phyloP scores from a whole-genome alignment of 495 filamentous ascomycete species.

The Penicillium macrosclerotiorum region DNA sequence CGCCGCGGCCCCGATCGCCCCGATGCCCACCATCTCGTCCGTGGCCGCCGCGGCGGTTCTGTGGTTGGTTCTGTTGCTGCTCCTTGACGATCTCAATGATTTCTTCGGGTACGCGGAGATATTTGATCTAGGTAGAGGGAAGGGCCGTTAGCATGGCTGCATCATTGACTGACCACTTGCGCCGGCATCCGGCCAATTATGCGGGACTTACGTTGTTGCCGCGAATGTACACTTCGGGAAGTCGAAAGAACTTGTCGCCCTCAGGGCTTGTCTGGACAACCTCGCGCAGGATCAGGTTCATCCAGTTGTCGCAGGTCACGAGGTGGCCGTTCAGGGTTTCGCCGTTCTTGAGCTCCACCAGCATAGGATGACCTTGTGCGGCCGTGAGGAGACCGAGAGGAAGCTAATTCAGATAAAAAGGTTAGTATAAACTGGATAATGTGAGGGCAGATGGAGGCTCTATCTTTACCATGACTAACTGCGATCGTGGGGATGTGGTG shows the following conservation, averaged over 20 bases:
- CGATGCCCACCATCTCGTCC: slow-evolving; percentile 60
- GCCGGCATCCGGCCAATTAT: too few relatives aligned
- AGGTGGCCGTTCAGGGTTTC: slow-evolving; percentile 96
- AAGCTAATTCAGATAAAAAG: slow-evolving; percentile 52
- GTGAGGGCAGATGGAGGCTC: background rate
- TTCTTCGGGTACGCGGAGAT: slow-evolving; percentile 91
- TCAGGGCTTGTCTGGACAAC: slow-evolving; percentile 97
- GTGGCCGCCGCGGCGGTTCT: slow-evolving; percentile 65
- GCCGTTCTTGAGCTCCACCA: slow-evolving; percentile 98
- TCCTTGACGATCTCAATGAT: slow-evolving; percentile 93
- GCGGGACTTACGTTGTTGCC: slow-evolving; percentile 85
- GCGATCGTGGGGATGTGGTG: slow-evolving; percentile 17
- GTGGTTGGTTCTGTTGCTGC: slow-evolving; percentile 68
- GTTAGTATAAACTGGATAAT: slow-evolving; percentile 5
- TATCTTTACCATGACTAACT: slow-evolving; percentile 27
- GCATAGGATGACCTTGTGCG: slow-evolving; percentile 97
- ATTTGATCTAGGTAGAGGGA: slow-evolving; percentile 76
- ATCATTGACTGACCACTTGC: background rate
- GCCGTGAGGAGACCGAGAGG: slow-evolving; percentile 91
- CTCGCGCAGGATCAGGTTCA: slow-evolving; percentile 96
- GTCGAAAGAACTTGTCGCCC: slow-evolving; percentile 85
- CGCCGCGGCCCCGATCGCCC: slow-evolving; percentile 47
- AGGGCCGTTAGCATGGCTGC: background rate
- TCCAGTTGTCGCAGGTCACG: slow-evolving; percentile 97
- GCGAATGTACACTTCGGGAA: slow-evolving; percentile 92